These are phyloP conservation scores for Penstemon barbatus DNA, from an alignment of 257 asterid genomes.

Conservation along the genomic window DNA sequence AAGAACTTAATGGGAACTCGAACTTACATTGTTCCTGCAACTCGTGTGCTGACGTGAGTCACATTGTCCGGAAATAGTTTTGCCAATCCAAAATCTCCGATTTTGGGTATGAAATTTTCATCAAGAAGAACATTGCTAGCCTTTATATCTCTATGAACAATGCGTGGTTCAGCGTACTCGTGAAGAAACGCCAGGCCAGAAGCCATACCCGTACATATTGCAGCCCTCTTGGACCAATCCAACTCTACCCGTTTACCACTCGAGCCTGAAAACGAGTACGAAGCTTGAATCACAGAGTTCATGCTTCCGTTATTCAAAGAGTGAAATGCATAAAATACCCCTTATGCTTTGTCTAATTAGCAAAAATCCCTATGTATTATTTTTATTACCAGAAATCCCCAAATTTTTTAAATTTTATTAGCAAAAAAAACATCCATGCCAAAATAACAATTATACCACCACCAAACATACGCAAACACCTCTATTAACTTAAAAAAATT, in stretches of 20 bases:
- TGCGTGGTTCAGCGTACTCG: conserved; percentile 64
- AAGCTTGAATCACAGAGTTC: neutral
- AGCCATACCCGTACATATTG: conserved; percentile 74
- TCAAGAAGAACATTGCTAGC: conserved; percentile 90
- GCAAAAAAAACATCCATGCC: too few species aligned
- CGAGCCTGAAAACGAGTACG: conserved; percentile 40
- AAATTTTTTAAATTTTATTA: too few species aligned
- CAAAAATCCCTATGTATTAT: too few species aligned
- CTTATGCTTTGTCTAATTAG: too few species aligned
- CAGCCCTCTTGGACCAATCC: conserved; percentile 75
- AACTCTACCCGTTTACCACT: conserved; percentile 40
- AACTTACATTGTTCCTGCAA: conserved; percentile 90
- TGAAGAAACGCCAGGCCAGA: conserved; percentile 82
- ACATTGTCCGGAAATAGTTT: conserved; percentile 86
- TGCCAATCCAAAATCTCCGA: conserved; percentile 86
- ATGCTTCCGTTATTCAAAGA: neutral
- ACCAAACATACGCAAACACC: too few species aligned
- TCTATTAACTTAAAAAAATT: too few species aligned
- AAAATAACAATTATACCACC: too few species aligned
- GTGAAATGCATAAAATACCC: too few species aligned
- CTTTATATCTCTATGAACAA: conserved; percentile 90
- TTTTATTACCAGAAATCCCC: too few species aligned
- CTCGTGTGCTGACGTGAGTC: conserved; percentile 87
- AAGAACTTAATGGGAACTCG: neutral
- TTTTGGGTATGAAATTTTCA: conserved; percentile 57